phyloP scores from a whole-genome alignment of 2,329 filamentous ascomycete genomes.

The Ceratocystis cubensis region DNA sequence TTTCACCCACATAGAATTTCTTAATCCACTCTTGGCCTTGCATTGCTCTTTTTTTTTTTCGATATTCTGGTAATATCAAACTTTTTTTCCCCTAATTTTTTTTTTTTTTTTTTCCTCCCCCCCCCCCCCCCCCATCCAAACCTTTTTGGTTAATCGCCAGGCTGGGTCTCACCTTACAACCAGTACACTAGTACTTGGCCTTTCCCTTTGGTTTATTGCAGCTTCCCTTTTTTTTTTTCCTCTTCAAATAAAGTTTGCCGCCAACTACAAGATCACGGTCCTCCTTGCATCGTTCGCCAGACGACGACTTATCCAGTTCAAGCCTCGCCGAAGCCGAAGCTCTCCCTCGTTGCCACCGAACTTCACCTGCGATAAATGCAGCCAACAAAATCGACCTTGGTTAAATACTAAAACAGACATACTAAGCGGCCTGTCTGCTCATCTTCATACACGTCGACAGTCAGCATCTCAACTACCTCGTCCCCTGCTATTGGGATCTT shows the following conservation, averaged over 20 bases:
- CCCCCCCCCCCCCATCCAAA: background rate
- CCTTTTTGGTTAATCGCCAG: no score
- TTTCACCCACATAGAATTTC: no score
- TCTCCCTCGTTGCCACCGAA: background rate
- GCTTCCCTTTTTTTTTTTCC: background rate
- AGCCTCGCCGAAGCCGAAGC: no score
- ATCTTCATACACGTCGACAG: no score
- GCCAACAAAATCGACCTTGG: background rate
- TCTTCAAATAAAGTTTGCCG: background rate
- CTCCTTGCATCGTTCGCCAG: conserved; percentile 1
- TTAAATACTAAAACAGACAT: background rate
- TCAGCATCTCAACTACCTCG: background rate
- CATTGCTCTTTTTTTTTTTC: no score
- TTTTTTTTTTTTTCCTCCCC: no score
- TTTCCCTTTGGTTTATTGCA: background rate
- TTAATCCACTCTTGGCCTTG: no score
- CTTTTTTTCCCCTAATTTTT: no score
- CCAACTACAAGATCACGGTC: background rate
- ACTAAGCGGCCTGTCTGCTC: background rate
- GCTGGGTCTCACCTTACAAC: no score
- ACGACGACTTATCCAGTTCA: background rate
- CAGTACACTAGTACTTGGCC: background rate
- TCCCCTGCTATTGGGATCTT: no score
- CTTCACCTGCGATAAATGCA: background rate
- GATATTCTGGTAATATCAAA: no score